Percentiles rank a stretch among this genome's conserved stretches.
Evolutionary conservation across 805 yeast species (phyloP).

Genomic region (Suhomyces sp.): DNA sequence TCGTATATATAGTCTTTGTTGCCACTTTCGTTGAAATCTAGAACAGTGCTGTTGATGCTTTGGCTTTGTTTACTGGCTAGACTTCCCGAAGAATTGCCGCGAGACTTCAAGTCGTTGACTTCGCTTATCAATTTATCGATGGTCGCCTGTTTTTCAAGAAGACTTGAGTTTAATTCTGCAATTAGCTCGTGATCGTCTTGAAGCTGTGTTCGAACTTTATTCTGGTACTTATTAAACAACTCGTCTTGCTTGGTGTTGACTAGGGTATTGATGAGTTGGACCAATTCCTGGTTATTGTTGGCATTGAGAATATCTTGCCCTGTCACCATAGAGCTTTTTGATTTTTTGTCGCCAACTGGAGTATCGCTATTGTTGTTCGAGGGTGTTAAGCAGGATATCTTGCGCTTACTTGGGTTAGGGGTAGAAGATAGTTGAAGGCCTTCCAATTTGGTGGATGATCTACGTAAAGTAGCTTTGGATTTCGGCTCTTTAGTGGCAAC

Average conservation of each 20-base stretch:
- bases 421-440: background rate
- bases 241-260: conserved; percentile 33
- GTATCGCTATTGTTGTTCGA: background rate
- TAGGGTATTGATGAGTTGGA: conserved; percentile 29
- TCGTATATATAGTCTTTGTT: conserved; percentile 18
- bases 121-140: conserved; percentile 25
- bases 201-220: conserved; percentile 15
- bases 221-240: conserved; percentile 25
- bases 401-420: conserved; percentile 1
- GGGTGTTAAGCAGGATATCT: background rate
- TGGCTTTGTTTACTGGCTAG: background rate
- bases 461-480: background rate
- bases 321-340: conserved; percentile 13
- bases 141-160: conserved; percentile 26
- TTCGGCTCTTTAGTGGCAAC: background rate
- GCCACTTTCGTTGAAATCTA: background rate
- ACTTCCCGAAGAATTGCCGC: background rate
- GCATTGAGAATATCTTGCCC: conserved; percentile 33
- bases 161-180: conserved; percentile 19
- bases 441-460: background rate
- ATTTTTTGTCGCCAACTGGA: conserved; percentile 1
- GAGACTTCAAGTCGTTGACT: conserved; percentile 10
- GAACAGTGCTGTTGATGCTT: conserved; percentile 2
- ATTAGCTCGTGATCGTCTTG: conserved; percentile 20
- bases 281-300: conserved; percentile 22